These are phyloP conservation scores for Metschnikowia aberdeeniae DNA, from an alignment of 805 yeast species.

Conservation along the genomic window DNA sequence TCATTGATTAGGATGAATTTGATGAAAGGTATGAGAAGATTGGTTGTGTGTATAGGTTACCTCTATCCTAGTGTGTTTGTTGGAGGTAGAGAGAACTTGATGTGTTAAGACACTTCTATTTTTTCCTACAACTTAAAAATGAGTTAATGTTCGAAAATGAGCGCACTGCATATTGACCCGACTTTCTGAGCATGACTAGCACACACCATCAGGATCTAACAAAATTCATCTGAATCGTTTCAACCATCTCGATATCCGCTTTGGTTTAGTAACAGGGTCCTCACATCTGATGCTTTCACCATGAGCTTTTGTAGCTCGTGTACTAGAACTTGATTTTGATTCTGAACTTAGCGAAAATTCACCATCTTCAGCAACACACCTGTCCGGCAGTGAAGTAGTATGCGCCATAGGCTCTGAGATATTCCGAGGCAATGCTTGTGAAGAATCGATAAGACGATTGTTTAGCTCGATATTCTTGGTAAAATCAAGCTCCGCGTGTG, in stretches of 20 bases:
- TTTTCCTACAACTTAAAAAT: too few relatives aligned
- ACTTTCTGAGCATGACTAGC: neutral
- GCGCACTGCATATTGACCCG: neutral
- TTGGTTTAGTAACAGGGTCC: neutral
- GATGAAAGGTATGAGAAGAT: neutral
- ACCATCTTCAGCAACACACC: neutral
- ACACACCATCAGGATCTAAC: neutral
- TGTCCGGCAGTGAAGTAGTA: too few relatives aligned
- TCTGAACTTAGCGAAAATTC: neutral
- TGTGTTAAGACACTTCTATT: too few relatives aligned
- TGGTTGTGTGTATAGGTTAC: too few relatives aligned
- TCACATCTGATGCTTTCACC: neutral
- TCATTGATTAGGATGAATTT: constrained; percentile 5
- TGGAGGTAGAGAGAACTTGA: too few relatives aligned
- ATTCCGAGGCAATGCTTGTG: too few relatives aligned
- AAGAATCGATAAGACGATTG: too few relatives aligned
- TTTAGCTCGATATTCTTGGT: neutral
- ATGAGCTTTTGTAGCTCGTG: neutral
- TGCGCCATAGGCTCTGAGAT: too few relatives aligned
- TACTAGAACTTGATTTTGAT: neutral
- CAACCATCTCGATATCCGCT: neutral
- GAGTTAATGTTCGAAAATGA: too few relatives aligned
- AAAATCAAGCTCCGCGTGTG: too few relatives aligned
- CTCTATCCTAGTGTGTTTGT: too few relatives aligned
- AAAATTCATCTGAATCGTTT: neutral